Percentiles rank a stretch among this genome's conserved stretches.
Conservation (phyloP, 768 basidiomycete genomes). For the Boletellus ananiceps region DNA sequence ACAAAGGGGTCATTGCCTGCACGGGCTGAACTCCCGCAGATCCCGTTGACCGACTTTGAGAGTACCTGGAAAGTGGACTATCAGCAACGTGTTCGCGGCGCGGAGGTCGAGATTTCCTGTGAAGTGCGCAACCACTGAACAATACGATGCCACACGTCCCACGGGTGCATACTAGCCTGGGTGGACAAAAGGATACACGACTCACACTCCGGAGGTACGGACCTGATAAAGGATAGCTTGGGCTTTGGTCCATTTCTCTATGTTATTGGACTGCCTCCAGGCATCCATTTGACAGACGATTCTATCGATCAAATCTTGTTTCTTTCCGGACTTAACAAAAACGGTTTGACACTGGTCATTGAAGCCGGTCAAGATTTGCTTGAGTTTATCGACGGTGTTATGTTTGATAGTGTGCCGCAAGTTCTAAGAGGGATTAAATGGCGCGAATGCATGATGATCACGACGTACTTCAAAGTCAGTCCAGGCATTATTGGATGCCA, state of each 20-base stretch:
- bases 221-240: slow-evolving; percentile 66
- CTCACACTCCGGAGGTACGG: slow-evolving; percentile 62
- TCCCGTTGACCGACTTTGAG: slow-evolving; percentile 23
- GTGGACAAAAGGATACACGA: slow-evolving; percentile 22
- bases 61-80: slow-evolving; percentile 22
- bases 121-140: slow-evolving; percentile 6
- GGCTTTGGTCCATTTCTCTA: slow-evolving; percentile 67
- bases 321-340: slow-evolving; percentile 75
- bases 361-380: slow-evolving; percentile 72
- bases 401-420: slow-evolving; percentile 65
- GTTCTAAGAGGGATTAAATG: slow-evolving; percentile 41
- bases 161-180: slow-evolving; percentile 7
- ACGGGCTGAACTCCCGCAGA: slow-evolving; percentile 22
- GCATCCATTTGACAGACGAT: slow-evolving; percentile 54
- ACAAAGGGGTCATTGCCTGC: slow-evolving; percentile 15
- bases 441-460: slow-evolving; percentile 5
- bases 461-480: slow-evolving; percentile 65
- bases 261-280: slow-evolving; percentile 53
- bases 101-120: slow-evolving; percentile 1
- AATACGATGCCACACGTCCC: slow-evolving; percentile 8
- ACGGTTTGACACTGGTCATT: slow-evolving; percentile 73
- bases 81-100: slow-evolving; percentile 16
- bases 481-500: slow-evolving; percentile 65
- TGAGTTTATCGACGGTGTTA: slow-evolving; percentile 83
- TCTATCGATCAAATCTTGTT: slow-evolving; percentile 82